A percentile compares a stretch with the other conserved stretches of the same genome.
phyloP scores from a whole-genome alignment of 2,329 filamentous ascomycete species.

The Alternaria gaisen region DNA sequence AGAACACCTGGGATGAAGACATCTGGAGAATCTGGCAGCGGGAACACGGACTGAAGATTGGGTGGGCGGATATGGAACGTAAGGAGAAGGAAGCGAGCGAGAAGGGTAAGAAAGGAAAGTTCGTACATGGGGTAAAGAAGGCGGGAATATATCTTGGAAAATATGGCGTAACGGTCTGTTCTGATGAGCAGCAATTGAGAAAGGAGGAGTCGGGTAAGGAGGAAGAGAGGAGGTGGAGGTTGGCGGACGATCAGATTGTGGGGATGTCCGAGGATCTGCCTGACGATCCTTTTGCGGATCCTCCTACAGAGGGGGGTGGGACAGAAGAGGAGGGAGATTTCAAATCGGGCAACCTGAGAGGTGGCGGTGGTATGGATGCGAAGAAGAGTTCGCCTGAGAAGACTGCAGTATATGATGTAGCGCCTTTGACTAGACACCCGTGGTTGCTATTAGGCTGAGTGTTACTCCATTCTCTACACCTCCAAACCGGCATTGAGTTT shows the following conservation, averaged over 20 bases:
- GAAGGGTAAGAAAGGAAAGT: neutral
- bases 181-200: neutral
- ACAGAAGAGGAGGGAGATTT: neutral
- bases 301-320: neutral
- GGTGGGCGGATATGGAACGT: neutral
- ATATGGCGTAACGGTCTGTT: neutral
- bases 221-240: neutral
- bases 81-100: neutral
- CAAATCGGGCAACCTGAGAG: neutral
- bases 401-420: neutral
- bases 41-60: slow-evolving; percentile 8
- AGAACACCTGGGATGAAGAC: slow-evolving; percentile 4
- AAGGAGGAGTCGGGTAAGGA: neutral
- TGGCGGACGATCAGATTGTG: neutral
- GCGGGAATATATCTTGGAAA: neutral
- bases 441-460: neutral
- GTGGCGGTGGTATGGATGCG: neutral
- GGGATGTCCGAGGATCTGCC: neutral
- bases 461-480: neutral
- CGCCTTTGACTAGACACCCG: neutral
- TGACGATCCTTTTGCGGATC: neutral
- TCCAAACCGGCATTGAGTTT: neutral
- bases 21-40: slow-evolving; percentile 15
- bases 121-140: neutral
- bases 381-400: neutral